These are phyloP conservation scores for Sporothrix sp. DNA, from an alignment of 2,329 filamentous ascomycete species.

Conservation along the genomic window DNA sequence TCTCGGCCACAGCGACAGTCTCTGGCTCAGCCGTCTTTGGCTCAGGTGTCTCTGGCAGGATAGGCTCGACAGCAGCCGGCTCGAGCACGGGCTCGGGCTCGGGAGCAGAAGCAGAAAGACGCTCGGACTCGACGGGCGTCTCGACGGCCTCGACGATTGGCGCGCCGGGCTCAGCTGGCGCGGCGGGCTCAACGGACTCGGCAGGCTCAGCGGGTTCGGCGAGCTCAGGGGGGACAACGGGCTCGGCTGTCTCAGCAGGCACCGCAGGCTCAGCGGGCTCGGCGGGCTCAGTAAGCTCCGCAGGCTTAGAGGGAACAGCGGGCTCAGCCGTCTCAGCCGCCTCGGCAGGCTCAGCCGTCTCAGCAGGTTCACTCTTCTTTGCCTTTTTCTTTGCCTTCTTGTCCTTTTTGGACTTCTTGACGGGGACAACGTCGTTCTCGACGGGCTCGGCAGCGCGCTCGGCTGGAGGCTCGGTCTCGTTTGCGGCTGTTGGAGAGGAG, in stretches of 20 bases:
- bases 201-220: neutral
- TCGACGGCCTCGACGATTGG: neutral
- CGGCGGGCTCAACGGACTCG: neutral
- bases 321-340: too few relatives aligned
- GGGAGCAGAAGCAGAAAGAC: too few relatives aligned
- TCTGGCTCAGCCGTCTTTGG: too few relatives aligned
- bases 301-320: too few relatives aligned
- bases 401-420: conserved; percentile 26
- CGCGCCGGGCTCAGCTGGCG: neutral
- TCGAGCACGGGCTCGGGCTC: too few relatives aligned
- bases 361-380: conserved; percentile 10
- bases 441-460: neutral
- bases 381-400: conserved; percentile 23
- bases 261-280: neutral
- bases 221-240: neutral
- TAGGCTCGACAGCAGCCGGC: too few relatives aligned
- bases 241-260: too few relatives aligned
- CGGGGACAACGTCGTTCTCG: neutral
- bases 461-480: neutral
- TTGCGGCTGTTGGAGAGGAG: neutral
- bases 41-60: too few relatives aligned
- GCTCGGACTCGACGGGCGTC: too few relatives aligned
- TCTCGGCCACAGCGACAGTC: neutral
- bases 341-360: neutral
- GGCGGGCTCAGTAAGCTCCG: too few relatives aligned